phyloP scores from a whole-genome alignment of 345 rosid genomes.

The Camelina laxa region DNA sequence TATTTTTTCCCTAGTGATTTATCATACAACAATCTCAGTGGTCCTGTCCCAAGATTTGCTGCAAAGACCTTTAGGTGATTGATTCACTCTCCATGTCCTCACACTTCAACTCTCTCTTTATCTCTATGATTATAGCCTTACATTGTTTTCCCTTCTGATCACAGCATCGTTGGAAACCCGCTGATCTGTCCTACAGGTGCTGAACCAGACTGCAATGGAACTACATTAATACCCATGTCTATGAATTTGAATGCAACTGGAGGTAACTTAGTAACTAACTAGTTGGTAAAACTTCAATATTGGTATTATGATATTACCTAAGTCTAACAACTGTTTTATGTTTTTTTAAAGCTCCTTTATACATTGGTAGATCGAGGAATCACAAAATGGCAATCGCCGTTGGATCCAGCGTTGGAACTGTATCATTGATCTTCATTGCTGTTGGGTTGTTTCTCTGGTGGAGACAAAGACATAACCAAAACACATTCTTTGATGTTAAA shows the following conservation, averaged over 20 bases:
- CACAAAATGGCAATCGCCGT: conserved; percentile 79
- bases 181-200: conserved; percentile 84
- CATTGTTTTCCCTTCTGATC: conserved; percentile 8
- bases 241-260: conserved; percentile 85
- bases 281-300: neutral
- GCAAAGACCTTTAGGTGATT: conserved; percentile 90
- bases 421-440: conserved; percentile 66
- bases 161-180: conserved; percentile 92
- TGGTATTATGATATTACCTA: neutral
- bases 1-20: conserved; percentile 64
- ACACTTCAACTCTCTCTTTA: conserved; percentile 11
- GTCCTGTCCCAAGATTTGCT: conserved; percentile 83
- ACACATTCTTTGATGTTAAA: conserved; percentile 76
- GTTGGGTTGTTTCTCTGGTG: conserved; percentile 82
- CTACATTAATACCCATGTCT: conserved; percentile 89
- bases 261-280: conserved; percentile 45
- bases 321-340: neutral
- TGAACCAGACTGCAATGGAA: conserved; percentile 88
- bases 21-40: conserved; percentile 91
- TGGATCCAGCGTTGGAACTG: conserved; percentile 67
- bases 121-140: neutral
- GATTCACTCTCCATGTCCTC: conserved; percentile 25
- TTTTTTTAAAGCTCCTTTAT: conserved; percentile 45
- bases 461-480: conserved; percentile 74
- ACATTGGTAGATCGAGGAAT: conserved; percentile 53